Evolutionary conservation across 2,329 filamentous ascomycete species (phyloP).

Genomic region (Beauveria caledonica): DNA sequence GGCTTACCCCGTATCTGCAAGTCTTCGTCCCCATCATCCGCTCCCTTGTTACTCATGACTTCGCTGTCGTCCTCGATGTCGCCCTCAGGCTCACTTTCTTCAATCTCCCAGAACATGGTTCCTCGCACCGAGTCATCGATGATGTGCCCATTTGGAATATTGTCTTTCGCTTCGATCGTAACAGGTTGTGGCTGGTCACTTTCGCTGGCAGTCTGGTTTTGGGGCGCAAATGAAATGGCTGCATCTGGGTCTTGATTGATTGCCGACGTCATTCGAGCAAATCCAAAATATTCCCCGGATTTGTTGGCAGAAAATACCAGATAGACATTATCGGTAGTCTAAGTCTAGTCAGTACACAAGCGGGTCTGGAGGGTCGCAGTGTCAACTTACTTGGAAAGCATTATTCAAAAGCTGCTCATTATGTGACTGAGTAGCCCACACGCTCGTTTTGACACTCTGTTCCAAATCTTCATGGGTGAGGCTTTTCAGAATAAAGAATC

Average conservation of each 20-base stretch:
- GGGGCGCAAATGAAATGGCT: conserved; percentile 61
- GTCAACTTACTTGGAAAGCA: conserved; percentile 61
- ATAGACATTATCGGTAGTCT: conserved; percentile 79
- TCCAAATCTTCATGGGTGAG: conserved; percentile 86
- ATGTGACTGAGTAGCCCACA: conserved; percentile 92
- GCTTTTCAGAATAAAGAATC: conserved; percentile 90
- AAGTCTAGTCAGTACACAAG: not conserved
- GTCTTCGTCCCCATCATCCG: conserved; percentile 35
- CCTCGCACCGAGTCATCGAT: conserved; percentile 90
- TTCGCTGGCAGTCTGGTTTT: conserved; percentile 49
- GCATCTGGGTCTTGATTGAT: conserved; percentile 71
- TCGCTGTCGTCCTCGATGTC: conserved; percentile 37
- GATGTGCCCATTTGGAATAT: conserved; percentile 73
- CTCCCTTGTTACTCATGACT: conserved; percentile 29
- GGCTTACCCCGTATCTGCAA: conserved; percentile 78
- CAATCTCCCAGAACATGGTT: conserved; percentile 93
- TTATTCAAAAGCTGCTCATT: conserved; percentile 79
- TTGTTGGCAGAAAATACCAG: conserved; percentile 95
- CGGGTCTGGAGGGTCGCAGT: not conserved
- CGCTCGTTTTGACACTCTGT: conserved; percentile 73
- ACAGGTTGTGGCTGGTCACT: conserved; percentile 71
- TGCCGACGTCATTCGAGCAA: conserved; percentile 78
- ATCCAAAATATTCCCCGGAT: conserved; percentile 93
- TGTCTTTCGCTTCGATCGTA: conserved; percentile 67
- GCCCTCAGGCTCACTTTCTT: conserved; percentile 46